phyloP scores from a whole-genome alignment of 2,329 filamentous ascomycete genomes.

The Drechslerella coelobrocha region DNA sequence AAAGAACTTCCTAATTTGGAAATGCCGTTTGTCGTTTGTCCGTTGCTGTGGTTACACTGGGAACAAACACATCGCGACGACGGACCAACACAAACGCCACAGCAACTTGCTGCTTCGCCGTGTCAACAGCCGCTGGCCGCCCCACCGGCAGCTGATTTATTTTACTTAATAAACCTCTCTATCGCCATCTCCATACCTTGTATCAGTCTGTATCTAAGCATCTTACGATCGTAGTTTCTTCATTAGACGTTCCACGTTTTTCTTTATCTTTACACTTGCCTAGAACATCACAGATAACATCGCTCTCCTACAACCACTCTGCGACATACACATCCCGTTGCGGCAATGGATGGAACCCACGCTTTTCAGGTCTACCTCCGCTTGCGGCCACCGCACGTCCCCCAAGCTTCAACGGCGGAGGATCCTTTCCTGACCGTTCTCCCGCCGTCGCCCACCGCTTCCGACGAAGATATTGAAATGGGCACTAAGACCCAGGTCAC shows the following conservation, averaged over 20 bases:
- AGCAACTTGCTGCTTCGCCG: slow-evolving; percentile 1
- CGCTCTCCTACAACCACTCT: neutral
- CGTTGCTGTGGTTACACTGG: slow-evolving; percentile 36
- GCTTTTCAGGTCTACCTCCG: slow-evolving; percentile 47
- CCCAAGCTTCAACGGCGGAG: slow-evolving; percentile 2
- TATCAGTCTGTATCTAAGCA: no score
- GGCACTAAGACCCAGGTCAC: slow-evolving; percentile 45
- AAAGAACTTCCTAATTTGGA: neutral
- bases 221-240: no score
- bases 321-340: neutral
- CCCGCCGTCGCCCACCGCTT: slow-evolving; percentile 36
- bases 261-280: neutral
- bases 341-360: slow-evolving; percentile 31
- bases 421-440: slow-evolving; percentile 40
- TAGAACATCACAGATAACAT: neutral
- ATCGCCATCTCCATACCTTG: no score
- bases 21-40: neutral
- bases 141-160: no score
- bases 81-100: neutral
- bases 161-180: no score
- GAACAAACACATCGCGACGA: slow-evolving; percentile 3
- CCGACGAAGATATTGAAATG: slow-evolving; percentile 37
- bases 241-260: no score
- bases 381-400: slow-evolving; percentile 31
- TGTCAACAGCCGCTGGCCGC: neutral